Base-by-base conservation (phyloP, 768 basidiomycete genomes). In the Psilocybe tampanensis region DNA sequence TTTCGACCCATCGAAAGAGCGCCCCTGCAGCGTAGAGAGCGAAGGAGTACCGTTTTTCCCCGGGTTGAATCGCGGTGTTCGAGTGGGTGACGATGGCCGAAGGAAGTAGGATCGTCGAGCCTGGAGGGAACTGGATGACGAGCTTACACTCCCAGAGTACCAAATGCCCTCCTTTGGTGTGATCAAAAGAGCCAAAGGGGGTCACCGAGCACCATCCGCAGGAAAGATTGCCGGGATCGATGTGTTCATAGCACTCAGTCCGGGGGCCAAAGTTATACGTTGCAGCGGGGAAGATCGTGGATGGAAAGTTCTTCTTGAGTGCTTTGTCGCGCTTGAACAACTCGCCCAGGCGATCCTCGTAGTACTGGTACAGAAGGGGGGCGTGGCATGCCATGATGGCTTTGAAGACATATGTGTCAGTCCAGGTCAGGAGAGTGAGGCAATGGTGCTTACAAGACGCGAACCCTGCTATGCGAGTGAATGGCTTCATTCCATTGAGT, bases 21-120 rank as follows among this genome's bases (percentile, higher is more conserved):
- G 59, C 65, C 6, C 66, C 65, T 0, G 67, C 64, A 8, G 61
- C 41, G 26, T 66, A 69, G 36, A 66, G 65, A 1, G 63, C 64
- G 34, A 70, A 50, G 0, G 64, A 63, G n/a, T 58, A 54, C 1
- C 66, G 56, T 2, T 29, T 48, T 43, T 68, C 66, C 2, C 48
- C 54, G 0, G 47, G 15, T 6, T 43, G 52, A 19, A 68, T 52
- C 0, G 58, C 22, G 18, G 55, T 56, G 18, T 55, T 55, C 3
- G 44, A 45, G 18, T 55, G 54, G 18, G 32, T 2, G 5, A 55
- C 15, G 15, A 45, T 6, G 18, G 29, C 33, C 1, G 44, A 55
- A 8, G 54, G 53, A 23, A 54, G 23, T 8, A 54, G 44, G 29
- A 45, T 45, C 13, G 53, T 54, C 13, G 43, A 54, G 26, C 54